These are phyloP conservation scores for Neurospora sp. DNA, from an alignment of 495 filamentous ascomycete genomes.

Conservation along the genomic window DNA sequence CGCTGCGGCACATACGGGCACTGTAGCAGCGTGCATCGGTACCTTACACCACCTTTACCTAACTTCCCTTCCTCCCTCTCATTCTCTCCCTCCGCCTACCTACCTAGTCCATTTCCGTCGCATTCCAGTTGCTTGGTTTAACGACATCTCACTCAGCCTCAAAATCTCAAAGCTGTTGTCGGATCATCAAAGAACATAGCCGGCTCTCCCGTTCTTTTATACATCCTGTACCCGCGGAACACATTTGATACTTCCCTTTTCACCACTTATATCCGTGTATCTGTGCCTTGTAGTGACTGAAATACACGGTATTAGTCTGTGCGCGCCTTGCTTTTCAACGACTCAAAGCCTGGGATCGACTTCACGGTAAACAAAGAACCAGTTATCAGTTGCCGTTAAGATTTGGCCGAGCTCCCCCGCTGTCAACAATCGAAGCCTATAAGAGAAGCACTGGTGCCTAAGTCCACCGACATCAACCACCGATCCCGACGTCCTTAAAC, in stretches of 20 bases:
- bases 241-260: neutral
- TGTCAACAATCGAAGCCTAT: neutral
- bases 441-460: neutral
- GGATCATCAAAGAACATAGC: neutral
- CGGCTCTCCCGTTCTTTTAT: neutral
- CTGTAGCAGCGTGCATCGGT: neutral
- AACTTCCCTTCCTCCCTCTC: neutral
- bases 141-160: neutral
- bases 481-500: neutral
- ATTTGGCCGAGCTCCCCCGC: neutral
- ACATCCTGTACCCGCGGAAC: neutral
- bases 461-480: neutral
- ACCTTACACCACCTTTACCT: neutral
- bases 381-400: neutral
- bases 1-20: neutral
- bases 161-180: neutral
- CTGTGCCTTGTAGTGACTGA: conserved; percentile 11
- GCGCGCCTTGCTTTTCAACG: neutral
- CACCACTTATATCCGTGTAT: neutral
- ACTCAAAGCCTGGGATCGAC: neutral
- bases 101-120: neutral
- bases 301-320: conserved; percentile 1
- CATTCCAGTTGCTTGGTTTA: neutral
- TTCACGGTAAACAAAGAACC: neutral
- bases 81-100: neutral